A percentile compares a stretch with the other conserved stretches of the same genome.
Conservation (phyloP, 2,329 filamentous ascomycete genomes). For the Beauveria sp. region DNA sequence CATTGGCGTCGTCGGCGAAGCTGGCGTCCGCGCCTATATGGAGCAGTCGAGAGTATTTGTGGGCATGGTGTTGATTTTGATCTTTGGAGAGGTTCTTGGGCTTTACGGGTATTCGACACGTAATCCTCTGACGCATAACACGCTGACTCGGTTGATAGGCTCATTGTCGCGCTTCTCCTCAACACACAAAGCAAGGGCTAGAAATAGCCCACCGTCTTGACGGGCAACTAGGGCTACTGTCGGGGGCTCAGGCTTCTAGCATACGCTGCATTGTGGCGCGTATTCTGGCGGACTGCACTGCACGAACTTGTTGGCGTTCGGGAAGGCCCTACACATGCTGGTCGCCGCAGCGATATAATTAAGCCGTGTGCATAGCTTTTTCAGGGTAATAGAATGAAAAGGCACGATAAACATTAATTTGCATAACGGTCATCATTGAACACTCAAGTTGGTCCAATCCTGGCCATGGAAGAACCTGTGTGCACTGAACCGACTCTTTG, state of each 20-base stretch:
- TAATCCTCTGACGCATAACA: too few relatives aligned
- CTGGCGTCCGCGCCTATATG: slow-evolving; percentile 92
- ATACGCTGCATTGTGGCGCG: neutral
- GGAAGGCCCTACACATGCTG: neutral
- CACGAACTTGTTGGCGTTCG: neutral
- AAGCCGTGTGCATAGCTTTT: neutral
- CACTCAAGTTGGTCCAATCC: neutral
- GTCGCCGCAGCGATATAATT: neutral
- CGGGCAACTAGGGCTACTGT: neutral
- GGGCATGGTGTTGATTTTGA: slow-evolving; percentile 96
- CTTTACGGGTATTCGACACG: slow-evolving; percentile 74
- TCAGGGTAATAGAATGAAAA: neutral
- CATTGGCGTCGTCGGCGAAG: slow-evolving; percentile 92
- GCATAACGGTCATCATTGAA: neutral
- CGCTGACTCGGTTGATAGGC: slow-evolving; percentile 37
- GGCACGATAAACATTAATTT: neutral
- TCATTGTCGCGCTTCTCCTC: slow-evolving; percentile 88
- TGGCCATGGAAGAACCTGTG: neutral
- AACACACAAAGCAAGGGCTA: slow-evolving; percentile 74
- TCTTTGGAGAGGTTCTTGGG: slow-evolving; percentile 95
- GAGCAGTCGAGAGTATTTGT: slow-evolving; percentile 93
- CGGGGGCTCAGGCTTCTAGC: too few relatives aligned
- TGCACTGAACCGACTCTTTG: neutral
- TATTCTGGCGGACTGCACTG: neutral
- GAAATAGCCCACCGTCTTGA: slow-evolving; percentile 11